Base-by-base conservation (phyloP, 139 green algal genomes). In the Tetratostichococcus sp. region DNA sequence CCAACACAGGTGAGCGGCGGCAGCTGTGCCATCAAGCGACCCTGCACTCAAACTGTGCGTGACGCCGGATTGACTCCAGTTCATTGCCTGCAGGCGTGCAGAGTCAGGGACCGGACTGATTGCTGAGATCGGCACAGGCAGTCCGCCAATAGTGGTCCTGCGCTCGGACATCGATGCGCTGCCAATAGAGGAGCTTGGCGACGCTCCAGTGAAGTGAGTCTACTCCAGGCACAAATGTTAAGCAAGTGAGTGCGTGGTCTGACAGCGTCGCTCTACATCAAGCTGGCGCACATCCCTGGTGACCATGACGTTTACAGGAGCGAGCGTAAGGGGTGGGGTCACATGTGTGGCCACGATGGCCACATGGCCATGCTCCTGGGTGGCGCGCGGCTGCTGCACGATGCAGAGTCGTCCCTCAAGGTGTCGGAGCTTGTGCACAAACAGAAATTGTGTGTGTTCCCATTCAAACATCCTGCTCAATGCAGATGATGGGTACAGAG, bases 101-200 rank as follows among this genome's bases (percentile, higher is more conserved):
- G 19, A 2, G 19, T 62, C 50, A 25, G 50, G 50, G 11, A 62
- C 50, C 2, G 50, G 50, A 26, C 50, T 62, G 17, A 62, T 92
- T 5, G 90, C 86, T 11, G 77, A 80, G 42, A 93, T 90, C 26
- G 94, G 94, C 30, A 88, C 97, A 1, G 92, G 91, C 50, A 77
- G 74, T 17, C 89, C 84, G 3, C 90, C 88, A 1, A 71, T 87
- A 0, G 86, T 98, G 26, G 89, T 77, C 0, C 84, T 98, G 11
- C 78, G 94, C 0, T 83, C 91, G 26, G 94, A 98, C 79, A 97
- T 97, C 25, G 94, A 98, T 77, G 94, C 90, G 2, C 82, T 98
- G 50, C 91, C 92, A 50, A 86, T 97, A 25, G 67, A 81, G 1
- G 83, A 89, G 50, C 50, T 62, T 2, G 50, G 50, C 50, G 19